Percentiles rank a stretch among this genome's conserved stretches.
These are phyloP conservation scores for Fraxinus nigra DNA, from an alignment of 305 asterid species.

Conservation along the genomic window DNA sequence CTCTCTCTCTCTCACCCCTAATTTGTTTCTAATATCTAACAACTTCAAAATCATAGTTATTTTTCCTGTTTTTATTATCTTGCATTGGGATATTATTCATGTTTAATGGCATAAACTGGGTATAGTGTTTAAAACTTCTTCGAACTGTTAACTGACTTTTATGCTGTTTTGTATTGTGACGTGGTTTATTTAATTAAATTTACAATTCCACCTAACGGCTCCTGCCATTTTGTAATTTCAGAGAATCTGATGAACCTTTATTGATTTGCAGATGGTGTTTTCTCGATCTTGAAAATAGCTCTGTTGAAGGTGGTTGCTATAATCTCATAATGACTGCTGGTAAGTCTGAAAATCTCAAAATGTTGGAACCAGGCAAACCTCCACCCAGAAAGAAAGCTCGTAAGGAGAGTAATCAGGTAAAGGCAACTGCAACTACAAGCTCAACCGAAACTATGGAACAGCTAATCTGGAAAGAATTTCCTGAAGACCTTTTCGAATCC, in stretches of 20 bases:
- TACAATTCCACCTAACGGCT: background rate
- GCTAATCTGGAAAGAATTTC: conserved; percentile 85
- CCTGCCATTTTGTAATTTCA: background rate
- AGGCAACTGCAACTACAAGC: conserved; percentile 34
- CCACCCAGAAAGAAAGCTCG: conserved; percentile 74
- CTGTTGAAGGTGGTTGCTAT: conserved; percentile 57
- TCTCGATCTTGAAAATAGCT: conserved; percentile 51
- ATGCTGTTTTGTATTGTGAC: background rate
- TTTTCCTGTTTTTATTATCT: background rate
- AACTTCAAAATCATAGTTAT: background rate
- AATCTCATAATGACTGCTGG: conserved; percentile 72
- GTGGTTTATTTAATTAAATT: background rate
- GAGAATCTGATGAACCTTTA: background rate
- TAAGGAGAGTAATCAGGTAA: conserved; percentile 58
- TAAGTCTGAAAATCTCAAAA: conserved; percentile 71
- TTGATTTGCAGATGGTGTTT: conserved; percentile 55
- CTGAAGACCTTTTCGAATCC: conserved; percentile 92
- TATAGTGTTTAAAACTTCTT: background rate
- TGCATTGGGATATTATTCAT: background rate
- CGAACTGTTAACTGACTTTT: background rate
- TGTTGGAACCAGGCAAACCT: conserved; percentile 84
- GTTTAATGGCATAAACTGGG: background rate
- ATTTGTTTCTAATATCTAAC: background rate
- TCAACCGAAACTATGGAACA: conserved; percentile 60
- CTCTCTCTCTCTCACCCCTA: background rate